Percentiles rank a stretch among this genome's conserved stretches.
Conservation (phyloP, 2,329 filamentous ascomycete species). For the Penicillium sp. region DNA sequence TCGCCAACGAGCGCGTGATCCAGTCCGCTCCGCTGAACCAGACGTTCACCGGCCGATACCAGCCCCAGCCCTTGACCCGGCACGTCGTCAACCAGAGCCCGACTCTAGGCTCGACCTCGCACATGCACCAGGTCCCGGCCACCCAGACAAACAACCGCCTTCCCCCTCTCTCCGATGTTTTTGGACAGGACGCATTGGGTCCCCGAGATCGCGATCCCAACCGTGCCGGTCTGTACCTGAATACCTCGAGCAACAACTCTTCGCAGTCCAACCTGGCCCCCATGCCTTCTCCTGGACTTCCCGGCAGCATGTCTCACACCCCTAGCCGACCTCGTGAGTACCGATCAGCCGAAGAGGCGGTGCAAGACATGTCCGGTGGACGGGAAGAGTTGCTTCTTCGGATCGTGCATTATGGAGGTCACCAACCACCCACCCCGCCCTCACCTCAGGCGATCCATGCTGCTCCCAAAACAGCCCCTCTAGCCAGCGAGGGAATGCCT, state of each 20-base stretch:
- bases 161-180: constrained; percentile 91
- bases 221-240: constrained; percentile 46
- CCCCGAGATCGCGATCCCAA: constrained; percentile 36
- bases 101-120: constrained; percentile 76
- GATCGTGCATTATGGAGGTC: constrained; percentile 90
- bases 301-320: constrained; percentile 52
- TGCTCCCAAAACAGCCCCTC: constrained; percentile 28
- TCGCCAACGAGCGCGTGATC: constrained; percentile 90
- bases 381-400: constrained; percentile 88
- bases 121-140: constrained; percentile 86
- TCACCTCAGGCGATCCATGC: constrained; percentile 55
- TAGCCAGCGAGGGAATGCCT: constrained; percentile 54
- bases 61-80: constrained; percentile 71
- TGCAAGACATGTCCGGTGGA: constrained; percentile 85
- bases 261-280: constrained; percentile 66
- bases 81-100: constrained; percentile 80
- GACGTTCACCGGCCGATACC: constrained; percentile 88
- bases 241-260: constrained; percentile 62
- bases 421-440: constrained; percentile 88
- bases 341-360: constrained; percentile 92
- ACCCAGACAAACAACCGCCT: constrained; percentile 88
- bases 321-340: constrained; percentile 74
- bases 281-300: constrained; percentile 74
- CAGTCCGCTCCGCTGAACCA: constrained; percentile 94
- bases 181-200: constrained; percentile 71